Evolutionary conservation across 2,329 filamentous ascomycete genomes (phyloP).

Genomic region (Fusarium sp.): DNA sequence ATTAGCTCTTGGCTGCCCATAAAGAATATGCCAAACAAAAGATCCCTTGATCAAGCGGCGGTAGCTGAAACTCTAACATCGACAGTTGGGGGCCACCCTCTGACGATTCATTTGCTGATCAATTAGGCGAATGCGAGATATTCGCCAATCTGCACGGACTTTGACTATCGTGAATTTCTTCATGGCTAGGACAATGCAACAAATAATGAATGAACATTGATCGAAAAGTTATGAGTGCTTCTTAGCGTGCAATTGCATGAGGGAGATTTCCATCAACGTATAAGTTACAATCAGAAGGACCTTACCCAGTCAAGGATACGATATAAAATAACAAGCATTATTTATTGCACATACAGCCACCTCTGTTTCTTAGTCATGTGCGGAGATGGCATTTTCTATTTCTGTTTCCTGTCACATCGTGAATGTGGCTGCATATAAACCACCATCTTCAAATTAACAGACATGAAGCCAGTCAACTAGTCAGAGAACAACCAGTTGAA

Average conservation of each 20-base stretch:
- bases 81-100: constrained; percentile 9
- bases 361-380: neutral
- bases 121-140: constrained; percentile 7
- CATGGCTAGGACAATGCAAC: neutral
- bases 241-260: neutral
- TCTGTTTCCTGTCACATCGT: constrained; percentile 11
- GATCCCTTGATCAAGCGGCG: constrained; percentile 18
- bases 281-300: neutral
- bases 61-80: constrained; percentile 32
- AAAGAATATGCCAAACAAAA: constrained; percentile 22
- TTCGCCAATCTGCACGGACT: neutral
- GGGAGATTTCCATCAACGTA: neutral
- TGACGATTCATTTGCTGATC: constrained; percentile 4
- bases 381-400: constrained; percentile 33
- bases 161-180: neutral
- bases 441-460: neutral
- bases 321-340: neutral
- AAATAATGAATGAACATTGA: neutral
- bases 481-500: neutral
- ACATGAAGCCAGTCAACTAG: neutral
- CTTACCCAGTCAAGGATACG: neutral
- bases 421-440: constrained; percentile 10
- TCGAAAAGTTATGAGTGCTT: neutral
- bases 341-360: neutral
- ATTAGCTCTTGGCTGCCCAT: constrained; percentile 2